A percentile compares a stretch with the other conserved stretches of the same genome.
Evolutionary conservation across 2,329 filamentous ascomycete species (phyloP).

Genomic region (Trichoderma gracile): DNA sequence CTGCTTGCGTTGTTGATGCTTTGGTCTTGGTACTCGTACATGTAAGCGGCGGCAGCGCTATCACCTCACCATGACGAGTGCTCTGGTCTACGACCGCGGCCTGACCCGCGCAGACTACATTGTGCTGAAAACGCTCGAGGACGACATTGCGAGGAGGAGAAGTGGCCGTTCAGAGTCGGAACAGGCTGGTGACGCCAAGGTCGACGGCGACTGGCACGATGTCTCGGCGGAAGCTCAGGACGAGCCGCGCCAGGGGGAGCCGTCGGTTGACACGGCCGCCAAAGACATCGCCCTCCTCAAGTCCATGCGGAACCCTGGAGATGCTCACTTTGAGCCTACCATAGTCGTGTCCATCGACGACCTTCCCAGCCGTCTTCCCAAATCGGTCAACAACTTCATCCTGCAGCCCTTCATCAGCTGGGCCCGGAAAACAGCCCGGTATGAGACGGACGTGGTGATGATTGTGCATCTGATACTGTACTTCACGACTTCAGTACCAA

Average conservation of each 20-base stretch:
- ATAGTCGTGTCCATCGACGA: slow-evolving; percentile 48
- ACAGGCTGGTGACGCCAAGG: neutral
- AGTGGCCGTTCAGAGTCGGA: neutral
- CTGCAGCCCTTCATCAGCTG: slow-evolving; percentile 61
- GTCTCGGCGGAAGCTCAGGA: neutral
- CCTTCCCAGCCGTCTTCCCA: slow-evolving; percentile 39
- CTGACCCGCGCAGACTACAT: slow-evolving; percentile 46
- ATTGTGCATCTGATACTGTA: slow-evolving; percentile 75
- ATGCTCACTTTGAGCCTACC: slow-evolving; percentile 48
- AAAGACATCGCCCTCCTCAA: slow-evolving; percentile 40
- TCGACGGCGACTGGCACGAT: slow-evolving; percentile 12
- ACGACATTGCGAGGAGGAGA: slow-evolving; percentile 37
- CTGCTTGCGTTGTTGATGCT: neutral
- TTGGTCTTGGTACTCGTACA: too few relatives aligned
- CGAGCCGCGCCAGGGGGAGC: neutral
- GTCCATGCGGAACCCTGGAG: slow-evolving; percentile 45
- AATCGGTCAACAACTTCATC: slow-evolving; percentile 49
- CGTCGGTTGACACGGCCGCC: neutral
- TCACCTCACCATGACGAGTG: slow-evolving; percentile 30
- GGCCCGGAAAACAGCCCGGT: slow-evolving; percentile 59
- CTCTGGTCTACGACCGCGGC: slow-evolving; percentile 42
- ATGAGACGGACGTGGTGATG: slow-evolving; percentile 74
- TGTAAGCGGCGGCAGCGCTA: neutral
- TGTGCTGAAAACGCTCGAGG: slow-evolving; percentile 43
- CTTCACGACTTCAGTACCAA: slow-evolving; percentile 67